Evolutionary conservation across 176 grass and related monocot species (phyloP).

Genomic region (Dactylis glomerata): DNA sequence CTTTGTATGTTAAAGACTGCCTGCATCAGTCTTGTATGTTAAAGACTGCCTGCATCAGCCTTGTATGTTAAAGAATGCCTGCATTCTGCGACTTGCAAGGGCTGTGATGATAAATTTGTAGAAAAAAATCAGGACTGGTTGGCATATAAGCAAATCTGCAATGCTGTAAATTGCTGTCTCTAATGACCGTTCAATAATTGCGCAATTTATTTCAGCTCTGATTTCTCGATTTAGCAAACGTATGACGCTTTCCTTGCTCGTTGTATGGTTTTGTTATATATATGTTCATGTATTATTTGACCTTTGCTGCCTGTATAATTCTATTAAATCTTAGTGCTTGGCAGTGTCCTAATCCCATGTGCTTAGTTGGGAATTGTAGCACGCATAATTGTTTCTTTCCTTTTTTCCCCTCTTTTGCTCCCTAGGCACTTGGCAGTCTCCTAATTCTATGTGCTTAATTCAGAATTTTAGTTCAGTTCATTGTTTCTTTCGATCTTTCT

Average conservation of each 20-base stretch:
- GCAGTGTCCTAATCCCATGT: not conserved
- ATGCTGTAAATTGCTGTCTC: not conserved
- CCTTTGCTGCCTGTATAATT: slow-evolving; percentile 4
- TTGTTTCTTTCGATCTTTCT: not conserved
- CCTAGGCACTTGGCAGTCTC: not conserved
- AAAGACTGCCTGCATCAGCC: not conserved
- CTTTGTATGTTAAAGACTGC: not conserved
- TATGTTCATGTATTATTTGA: not conserved
- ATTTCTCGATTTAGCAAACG: not conserved
- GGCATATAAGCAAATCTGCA: not conserved
- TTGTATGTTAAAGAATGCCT: not conserved
- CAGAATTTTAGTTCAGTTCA: not conserved
- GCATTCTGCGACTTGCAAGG: not conserved
- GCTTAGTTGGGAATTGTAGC: not conserved
- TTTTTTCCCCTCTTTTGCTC: not conserved
- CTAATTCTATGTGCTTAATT: slow-evolving; percentile 1
- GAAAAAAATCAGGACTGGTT: slow-evolving; percentile 19
- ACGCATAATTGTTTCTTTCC: not conserved
- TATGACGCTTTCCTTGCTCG: not conserved
- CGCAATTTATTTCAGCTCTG: not conserved
- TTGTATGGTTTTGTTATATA: not conserved
- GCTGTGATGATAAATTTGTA: not conserved
- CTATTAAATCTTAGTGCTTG: not conserved
- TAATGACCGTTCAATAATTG: not conserved
- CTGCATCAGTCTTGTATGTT: not conserved